Conservation (phyloP, 768 basidiomycete genomes). For the Coprinellus micaceus region DNA sequence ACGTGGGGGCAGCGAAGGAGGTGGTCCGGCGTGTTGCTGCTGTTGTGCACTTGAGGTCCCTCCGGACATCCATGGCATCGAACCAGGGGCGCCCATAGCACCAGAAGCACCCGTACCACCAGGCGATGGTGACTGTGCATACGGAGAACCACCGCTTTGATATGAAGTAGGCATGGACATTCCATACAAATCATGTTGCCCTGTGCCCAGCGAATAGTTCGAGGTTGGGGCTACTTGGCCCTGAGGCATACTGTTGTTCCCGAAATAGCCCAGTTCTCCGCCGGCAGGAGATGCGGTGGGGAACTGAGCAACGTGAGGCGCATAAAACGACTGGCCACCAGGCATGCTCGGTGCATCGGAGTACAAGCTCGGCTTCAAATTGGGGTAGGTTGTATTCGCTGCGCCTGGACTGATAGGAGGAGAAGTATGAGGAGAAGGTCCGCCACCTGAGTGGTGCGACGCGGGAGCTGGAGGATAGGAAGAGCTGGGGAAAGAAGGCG, state of each 20-base stretch:
- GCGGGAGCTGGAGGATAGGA: background rate
- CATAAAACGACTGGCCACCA: background rate
- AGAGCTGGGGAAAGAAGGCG: constrained; percentile 3
- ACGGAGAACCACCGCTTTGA: background rate
- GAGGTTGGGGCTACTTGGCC: background rate
- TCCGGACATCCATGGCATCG: constrained; percentile 18
- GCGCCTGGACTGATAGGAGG: constrained; percentile 9
- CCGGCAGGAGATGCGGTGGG: background rate
- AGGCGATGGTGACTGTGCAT: background rate
- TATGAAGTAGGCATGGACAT: constrained; percentile 7
- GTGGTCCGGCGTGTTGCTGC: constrained; percentile 13
- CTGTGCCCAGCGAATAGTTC: background rate
- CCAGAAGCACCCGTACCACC: constrained; percentile 5
- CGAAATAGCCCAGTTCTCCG: constrained; percentile 2
- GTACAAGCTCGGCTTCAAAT: background rate
- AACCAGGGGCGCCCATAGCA: background rate
- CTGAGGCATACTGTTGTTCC: background rate
- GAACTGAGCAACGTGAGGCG: background rate
- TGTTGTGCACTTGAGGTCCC: constrained; percentile 3
- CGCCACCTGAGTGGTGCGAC: constrained; percentile 1
- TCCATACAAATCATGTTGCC: background rate
- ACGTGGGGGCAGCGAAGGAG: constrained; percentile 36
- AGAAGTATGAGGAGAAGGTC: constrained; percentile 7
- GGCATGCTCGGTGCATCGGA: background rate
- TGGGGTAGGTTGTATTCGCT: background rate